Evolutionary conservation across 2,329 filamentous ascomycete genomes (phyloP), one percentile per base, ranked within the genome.

Genomic region (Davidsoniella eucalypti): DNA sequence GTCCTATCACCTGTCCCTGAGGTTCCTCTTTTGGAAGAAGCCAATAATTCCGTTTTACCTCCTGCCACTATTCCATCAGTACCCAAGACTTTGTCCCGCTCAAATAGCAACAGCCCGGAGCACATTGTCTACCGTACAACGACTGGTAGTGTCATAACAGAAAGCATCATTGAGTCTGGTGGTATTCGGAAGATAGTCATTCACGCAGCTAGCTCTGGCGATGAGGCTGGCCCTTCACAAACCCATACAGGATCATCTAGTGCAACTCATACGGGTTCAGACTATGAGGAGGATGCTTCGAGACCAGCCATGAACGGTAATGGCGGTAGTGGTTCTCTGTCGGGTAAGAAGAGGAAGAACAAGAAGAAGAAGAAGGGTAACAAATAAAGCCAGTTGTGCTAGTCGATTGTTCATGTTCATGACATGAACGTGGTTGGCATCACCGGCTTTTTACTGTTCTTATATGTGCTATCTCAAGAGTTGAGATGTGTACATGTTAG

Each of bases 101-200:
- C 50, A 2, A 23, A 23, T 33, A 48, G 17, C 21, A 37, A 36
- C 14, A 42, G 23, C 40, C 16, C 45, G 8, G 33, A 44, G n/a
- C 18, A 47, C n/a, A 54, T 57, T 16, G 37, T 52, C 14, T 58
- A 57, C 29, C 50, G 71, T 9, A 68, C 70, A 4, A 78, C 80
- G 5, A 72, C 82, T 51, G 85, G 80, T 56, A 84, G 84, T 25
- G 85, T 80, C 60, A 86, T 88, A 57, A 87, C 83, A 0, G 83
- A 88, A 63, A 84, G 83, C 54, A 69, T 84, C n/a, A 68, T 87
- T 51, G 81, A 88, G 58, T 70, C 80, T 2, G 78, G 80, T 50
- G 84, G 84, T 2, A 73, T 87, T 48, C 76, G 78, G 55, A 90
- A 90, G 64, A 76, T 87, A 42, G 76, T 90, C 1, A 68, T 90